These are phyloP conservation scores for Trichoderma koningii DNA, from an alignment of 2,329 filamentous ascomycete genomes.

Conservation along the genomic window DNA sequence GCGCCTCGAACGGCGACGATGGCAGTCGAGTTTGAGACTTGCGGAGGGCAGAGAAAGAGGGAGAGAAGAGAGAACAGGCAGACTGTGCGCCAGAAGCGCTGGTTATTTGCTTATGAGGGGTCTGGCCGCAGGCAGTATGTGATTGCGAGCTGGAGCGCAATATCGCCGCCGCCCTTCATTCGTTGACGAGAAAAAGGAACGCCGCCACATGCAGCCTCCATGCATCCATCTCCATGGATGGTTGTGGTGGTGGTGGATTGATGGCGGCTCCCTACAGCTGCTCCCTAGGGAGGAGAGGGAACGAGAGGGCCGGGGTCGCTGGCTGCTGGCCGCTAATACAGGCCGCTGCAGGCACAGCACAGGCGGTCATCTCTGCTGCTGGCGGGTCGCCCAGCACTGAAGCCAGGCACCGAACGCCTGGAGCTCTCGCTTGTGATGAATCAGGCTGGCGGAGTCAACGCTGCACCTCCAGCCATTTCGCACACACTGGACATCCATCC, in stretches of 20 bases:
- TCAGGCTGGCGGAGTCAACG: no score
- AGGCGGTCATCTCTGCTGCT: no score
- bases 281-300: background rate
- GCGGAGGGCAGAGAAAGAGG: background rate
- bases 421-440: no score
- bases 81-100: background rate
- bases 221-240: no score
- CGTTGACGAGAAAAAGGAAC: conserved; percentile 15
- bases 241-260: background rate
- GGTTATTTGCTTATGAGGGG: conserved; percentile 16
- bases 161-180: conserved; percentile 15
- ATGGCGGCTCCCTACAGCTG: conserved; percentile 22
- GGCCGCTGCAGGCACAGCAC: no score
- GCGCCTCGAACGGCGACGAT: conserved; percentile 20
- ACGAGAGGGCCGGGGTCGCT: background rate
- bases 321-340: no score
- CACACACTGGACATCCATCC: background rate
- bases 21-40: conserved; percentile 12
- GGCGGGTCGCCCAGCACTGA: no score
- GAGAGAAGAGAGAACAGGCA: background rate
- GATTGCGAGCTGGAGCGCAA: conserved; percentile 18
- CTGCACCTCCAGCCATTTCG: background rate
- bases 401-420: no score
- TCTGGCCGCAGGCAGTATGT: background rate
- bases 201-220: conserved; percentile 16